Conservation (phyloP, 768 basidiomycete species). For the Russula ochroleuca region DNA sequence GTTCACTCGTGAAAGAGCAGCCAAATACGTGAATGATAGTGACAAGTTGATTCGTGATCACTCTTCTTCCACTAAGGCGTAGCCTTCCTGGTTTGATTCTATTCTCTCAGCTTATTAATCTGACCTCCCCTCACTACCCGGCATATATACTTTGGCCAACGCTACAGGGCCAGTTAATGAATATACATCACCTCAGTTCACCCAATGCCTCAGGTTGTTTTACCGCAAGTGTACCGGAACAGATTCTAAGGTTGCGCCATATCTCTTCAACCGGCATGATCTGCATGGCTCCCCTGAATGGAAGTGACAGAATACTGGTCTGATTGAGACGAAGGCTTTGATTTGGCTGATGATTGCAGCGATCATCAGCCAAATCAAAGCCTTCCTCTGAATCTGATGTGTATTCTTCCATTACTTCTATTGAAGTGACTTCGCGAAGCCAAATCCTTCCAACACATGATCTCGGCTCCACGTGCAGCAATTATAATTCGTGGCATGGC, state of each 20-base stretch:
- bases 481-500: neutral
- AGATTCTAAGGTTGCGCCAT: neutral
- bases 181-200: constrained; percentile 8
- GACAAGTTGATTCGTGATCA: constrained; percentile 17
- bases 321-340: too few relatives aligned
- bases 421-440: neutral
- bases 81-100: neutral
- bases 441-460: neutral
- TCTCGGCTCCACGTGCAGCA: neutral
- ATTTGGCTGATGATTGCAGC: too few relatives aligned
- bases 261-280: neutral
- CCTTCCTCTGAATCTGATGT: too few relatives aligned
- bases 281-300: too few relatives aligned
- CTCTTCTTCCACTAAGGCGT: constrained; percentile 1
- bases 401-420: too few relatives aligned
- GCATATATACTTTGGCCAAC: neutral
- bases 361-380: too few relatives aligned
- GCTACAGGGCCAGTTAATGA: constrained; percentile 1
- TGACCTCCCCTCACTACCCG: neutral
- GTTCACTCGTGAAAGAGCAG: constrained; percentile 19
- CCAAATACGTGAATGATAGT: constrained; percentile 21
- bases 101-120: neutral
- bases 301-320: too few relatives aligned
- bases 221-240: neutral
- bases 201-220: neutral